Percentiles rank a stretch among this genome's conserved stretches.
Conservation (phyloP, 2,329 filamentous ascomycete species). For the Pseudogymnoascus sp. region DNA sequence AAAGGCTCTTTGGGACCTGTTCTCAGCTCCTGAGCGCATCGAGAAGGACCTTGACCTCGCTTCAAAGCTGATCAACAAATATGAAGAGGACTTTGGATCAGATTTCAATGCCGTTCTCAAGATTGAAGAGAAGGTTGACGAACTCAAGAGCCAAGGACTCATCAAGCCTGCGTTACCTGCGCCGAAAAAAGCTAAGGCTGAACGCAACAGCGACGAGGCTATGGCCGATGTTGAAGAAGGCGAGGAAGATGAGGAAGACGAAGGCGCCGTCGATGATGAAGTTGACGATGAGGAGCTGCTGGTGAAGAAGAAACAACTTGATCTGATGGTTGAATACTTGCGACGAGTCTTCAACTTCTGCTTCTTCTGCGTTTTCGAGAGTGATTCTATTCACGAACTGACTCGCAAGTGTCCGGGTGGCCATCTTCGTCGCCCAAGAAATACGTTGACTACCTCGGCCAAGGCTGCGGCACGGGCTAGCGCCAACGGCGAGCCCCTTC, state of each 20-base stretch:
- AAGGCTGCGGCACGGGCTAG: constrained; percentile 83
- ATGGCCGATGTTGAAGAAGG: constrained; percentile 71
- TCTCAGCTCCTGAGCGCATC: constrained; percentile 88
- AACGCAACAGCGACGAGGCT: constrained; percentile 54
- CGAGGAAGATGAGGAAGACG: constrained; percentile 66
- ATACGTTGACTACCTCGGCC: constrained; percentile 74
- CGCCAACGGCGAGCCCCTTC: constrained; percentile 75
- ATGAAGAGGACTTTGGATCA: constrained; percentile 76
- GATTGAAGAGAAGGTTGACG: constrained; percentile 81
- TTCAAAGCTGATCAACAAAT: constrained; percentile 72
- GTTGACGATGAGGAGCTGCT: constrained; percentile 84
- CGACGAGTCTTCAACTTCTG: constrained; percentile 97
- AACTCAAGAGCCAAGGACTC: constrained; percentile 67
- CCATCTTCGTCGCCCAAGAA: constrained; percentile 86
- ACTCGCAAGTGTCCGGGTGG: constrained; percentile 93
- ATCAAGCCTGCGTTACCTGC: constrained; percentile 60
- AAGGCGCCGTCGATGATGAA: constrained; percentile 64
- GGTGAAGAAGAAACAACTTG: constrained; percentile 92
- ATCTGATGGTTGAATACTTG: constrained; percentile 92
- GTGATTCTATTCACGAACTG: constrained; percentile 92
- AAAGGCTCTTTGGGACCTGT: constrained; percentile 94
- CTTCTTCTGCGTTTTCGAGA: constrained; percentile 99
- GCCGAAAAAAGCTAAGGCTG: constrained; percentile 51
- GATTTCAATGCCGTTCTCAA: constrained; percentile 71
- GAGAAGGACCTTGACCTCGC: constrained; percentile 84